Base-by-base conservation (phyloP, 306 rosid genomes). In the Gleditsia sinensis region DNA sequence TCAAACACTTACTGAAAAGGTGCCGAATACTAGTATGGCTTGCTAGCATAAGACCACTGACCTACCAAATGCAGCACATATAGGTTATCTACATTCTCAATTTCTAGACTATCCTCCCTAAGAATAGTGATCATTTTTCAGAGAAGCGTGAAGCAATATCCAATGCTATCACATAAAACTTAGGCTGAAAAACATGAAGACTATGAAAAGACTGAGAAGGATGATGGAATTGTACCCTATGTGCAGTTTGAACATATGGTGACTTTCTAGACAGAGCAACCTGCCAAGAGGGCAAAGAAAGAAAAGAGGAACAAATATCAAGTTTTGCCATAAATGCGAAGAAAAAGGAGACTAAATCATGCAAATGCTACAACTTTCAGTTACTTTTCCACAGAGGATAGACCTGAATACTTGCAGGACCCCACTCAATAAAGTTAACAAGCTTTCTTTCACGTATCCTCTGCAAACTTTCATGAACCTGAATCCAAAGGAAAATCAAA, bases 391-490 rank as follows among this genome's bases (percentile, higher is more conserved):
- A 65, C 71, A 43, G 56, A 24, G 60, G 62, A 68, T 74, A 77
- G 21, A 94, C 98, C 97, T 94, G 98, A 74, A 94, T 94, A 80
- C 98, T 94, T 42, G 98, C 98, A 67, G 98, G 98, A 48, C 98
- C 98, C 98, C 98, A 94, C 77, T 94, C 97, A 68, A 94, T 91
- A 76, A 94, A 94, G 89, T 94, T 94, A 59, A 94, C 98, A 32
- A 91, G 94, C 87, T 94, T 94, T 78, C 98, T 88, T 91, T 94
- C 98, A 37, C 98, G 96, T 72, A 94, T 94, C 85, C 98, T 94
- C 85, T 94, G 98, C 92, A 94, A 86, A 88, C 98, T 94, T 84
- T 94, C 98, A 43, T 94, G 98, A 84, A 94, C 97, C 98, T 94
- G 86, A 71, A 83, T 58, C 74, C 78, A 71, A 9, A 70, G 49